Base-by-base conservation (phyloP, 805 yeast genomes). In the Suhomyces prunicola region DNA sequence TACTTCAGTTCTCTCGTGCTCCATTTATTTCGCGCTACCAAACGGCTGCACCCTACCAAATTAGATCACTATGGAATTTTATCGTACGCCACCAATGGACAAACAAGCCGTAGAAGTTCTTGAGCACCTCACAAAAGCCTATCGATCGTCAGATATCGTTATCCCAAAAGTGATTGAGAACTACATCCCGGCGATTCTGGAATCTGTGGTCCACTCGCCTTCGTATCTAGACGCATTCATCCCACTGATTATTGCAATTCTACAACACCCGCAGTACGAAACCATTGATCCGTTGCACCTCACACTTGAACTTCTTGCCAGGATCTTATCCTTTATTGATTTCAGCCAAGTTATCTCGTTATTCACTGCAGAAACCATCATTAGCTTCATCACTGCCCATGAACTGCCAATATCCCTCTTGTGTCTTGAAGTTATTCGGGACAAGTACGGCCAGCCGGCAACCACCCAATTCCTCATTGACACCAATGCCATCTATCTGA, bases 301-400 rank as follows among this genome's bases (percentile, higher is more conserved):
- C 6, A 33, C 60, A 8, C 35, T 64, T 3, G 53, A 50, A 15
- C 55, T 64, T 15, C 52, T 65, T 17, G 58, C 50, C 22, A 50
- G 52, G 48, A 57, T 54, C 47, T 50, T 60, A 50, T 50, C 50
- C 6, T 44, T 50, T 22, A 26, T 62, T 4, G 23, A 55, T 4
- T 59, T 63, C 47, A 31, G 42, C 13, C 56, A 58, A 6, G 51
- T 66, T 4, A 33, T 58, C 10, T n/a, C 45, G 17, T 40, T 57
- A 22, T 66, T 60, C 39, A 55, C 69, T 1, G 29, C 15, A 9
- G 53, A 51, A 9, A 44, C 33, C 17, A 49, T 54, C 6, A 31
- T 50, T 10, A 47, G n/a, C 10, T 44, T 22, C 36, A 36, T 50
- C 42, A 17, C 27, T 12, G 26, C 8, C 35, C 49, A 41, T 23